Base-by-base conservation (phyloP, 179 eudicot species). In the Gypsophila paniculata region DNA sequence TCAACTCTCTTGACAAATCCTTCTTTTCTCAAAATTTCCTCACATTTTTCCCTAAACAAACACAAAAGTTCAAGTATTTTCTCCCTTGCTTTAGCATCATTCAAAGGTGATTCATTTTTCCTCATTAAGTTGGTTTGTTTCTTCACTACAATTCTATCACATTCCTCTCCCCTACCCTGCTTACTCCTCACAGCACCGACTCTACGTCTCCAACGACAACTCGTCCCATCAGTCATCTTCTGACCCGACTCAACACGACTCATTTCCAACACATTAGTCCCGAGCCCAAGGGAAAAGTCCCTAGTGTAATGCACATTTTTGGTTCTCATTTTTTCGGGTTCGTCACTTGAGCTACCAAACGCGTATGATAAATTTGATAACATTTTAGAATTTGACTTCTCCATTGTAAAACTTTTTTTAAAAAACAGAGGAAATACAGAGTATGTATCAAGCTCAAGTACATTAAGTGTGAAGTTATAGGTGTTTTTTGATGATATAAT, bases 131-230 rank as follows among this genome's bases (percentile, higher is more conserved):
- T 53, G 1, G n/a, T 29, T 29, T 32, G 34, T 49, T 75, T 69
- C 13, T 49, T 54, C 5, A 34, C 49, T 9, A 4, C 32, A 4
- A 49, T 19, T 13, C 49, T 49, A 26, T 61, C 69, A 49, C 61
- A 72, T 48, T 71, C 44, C 8, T 32, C 46, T 25, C 44, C 67
- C 12, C 0, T 71, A 6, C 44, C 32, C 2, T 5, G 17, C 13
- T 73, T 65, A 64, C 76, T 53, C 46, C 62, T 72, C 32, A 62
- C 75, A 15, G 75, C 75, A 0, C 69, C 69, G 5, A 62, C 75
- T 9, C 57, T 48, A 1, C 75, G 60, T 46, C 68, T 62, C 71
- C 76, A 65, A 3, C 9, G 21, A 8, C 34, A 57, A 57, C 29
- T 17, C 65, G 4, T 22, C 15, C 34, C 46, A 36, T 21, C 55